Conservation (phyloP, 2,329 filamentous ascomycete species). For the Ceratocystis colombiana region DNA sequence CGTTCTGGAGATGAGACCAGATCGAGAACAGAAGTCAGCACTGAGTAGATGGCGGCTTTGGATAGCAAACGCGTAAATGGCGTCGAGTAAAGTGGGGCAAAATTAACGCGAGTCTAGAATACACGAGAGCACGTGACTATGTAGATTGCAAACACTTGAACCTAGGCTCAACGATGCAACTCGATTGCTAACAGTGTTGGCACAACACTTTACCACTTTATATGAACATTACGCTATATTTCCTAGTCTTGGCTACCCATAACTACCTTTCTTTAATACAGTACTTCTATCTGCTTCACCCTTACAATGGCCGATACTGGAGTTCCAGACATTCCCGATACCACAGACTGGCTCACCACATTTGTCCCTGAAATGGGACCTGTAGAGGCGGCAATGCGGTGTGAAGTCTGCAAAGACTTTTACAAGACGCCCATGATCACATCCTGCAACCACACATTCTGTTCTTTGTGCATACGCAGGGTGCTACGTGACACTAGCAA, state of each 20-base stretch:
- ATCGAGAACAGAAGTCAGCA: not conserved
- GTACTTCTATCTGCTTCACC: too few relatives aligned
- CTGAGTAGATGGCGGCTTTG: too few relatives aligned
- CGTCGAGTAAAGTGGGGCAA: not conserved
- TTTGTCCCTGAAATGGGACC: slow-evolving; percentile 54
- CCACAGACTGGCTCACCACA: slow-evolving; percentile 75
- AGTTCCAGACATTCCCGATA: slow-evolving; percentile 51
- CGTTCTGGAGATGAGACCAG: not conserved
- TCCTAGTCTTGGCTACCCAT: too few relatives aligned
- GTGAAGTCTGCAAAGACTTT: slow-evolving; percentile 97
- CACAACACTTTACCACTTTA: too few relatives aligned
- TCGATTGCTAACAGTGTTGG: too few relatives aligned
- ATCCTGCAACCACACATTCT: slow-evolving; percentile 90
- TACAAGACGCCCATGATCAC: slow-evolving; percentile 92
- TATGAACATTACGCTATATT: too few relatives aligned
- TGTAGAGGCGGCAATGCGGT: slow-evolving; percentile 78
- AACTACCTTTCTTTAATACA: too few relatives aligned
- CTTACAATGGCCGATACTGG: slow-evolving; percentile 32
- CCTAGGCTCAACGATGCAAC: too few relatives aligned
- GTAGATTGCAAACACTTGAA: too few relatives aligned
- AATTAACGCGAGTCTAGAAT: not conserved
- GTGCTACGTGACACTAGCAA: slow-evolving; percentile 73
- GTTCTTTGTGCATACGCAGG: slow-evolving; percentile 85
- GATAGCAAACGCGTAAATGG: too few relatives aligned
- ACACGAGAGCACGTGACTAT: not conserved